Evolutionary conservation across 2,329 filamentous ascomycete genomes (phyloP).

Genomic region (Fusarium veterinarium): DNA sequence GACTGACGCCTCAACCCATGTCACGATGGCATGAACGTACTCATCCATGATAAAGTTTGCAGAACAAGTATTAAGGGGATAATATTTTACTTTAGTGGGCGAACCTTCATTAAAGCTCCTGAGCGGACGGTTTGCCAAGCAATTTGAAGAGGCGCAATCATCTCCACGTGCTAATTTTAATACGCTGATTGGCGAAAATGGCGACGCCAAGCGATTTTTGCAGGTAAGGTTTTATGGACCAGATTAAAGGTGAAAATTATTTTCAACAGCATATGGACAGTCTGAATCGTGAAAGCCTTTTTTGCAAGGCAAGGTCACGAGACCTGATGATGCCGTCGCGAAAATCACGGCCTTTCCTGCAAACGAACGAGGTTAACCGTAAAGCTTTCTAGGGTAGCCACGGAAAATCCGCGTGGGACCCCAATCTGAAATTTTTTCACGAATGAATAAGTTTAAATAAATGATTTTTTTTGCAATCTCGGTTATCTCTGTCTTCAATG

Average conservation of each 20-base stretch:
- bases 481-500: fast-evolving
- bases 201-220: not conserved
- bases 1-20: not conserved
- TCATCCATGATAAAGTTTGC: not conserved
- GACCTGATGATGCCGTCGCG: not conserved
- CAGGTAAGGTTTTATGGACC: fast-evolving
- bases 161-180: not conserved
- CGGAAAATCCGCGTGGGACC: fast-evolving
- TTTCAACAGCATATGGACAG: fast-evolving
- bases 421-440: fast-evolving
- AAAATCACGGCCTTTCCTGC: fast-evolving
- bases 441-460: not conserved
- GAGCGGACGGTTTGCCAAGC: not conserved
- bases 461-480: fast-evolving
- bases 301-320: not conserved
- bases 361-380: fast-evolving
- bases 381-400: not conserved
- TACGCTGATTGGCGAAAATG: not conserved
- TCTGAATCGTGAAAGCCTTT: fast-evolving
- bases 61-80: too few relatives aligned
- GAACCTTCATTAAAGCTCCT: fast-evolving
- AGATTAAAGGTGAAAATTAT: fast-evolving
- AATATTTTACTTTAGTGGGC: fast-evolving
- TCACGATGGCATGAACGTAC: fast-evolving
- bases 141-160: fast-evolving